Base-by-base conservation (phyloP, 2,329 filamentous ascomycete species). In the Curvularia lunata region DNA sequence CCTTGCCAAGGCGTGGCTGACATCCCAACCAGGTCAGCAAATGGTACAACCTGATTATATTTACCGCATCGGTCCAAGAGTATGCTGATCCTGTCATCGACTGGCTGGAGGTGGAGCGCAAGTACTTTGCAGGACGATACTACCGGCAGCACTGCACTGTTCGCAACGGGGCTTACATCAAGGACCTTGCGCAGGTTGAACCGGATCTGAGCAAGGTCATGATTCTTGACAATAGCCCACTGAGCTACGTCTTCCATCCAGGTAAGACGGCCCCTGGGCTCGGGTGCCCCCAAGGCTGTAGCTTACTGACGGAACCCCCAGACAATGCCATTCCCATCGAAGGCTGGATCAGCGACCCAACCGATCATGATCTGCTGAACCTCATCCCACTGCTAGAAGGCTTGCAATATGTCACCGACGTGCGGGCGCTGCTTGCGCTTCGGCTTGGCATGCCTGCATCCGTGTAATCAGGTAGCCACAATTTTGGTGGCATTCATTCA, bases 261-360 rank as follows among this genome's bases (percentile, higher is more conserved):
- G 94, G 95, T 95, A 81, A 74, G 85, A 75, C 48, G 34, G 10
- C 9, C 28, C 34, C 23, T 30, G 5, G 12, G 49, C 40, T 37
- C 49, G 12, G 19, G 18, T 47, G 34, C 38, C 42, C 46, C 40
- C 48, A 52, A 21, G 13, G 42, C 48, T 49, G 38, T 53, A 42
- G 18, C 48, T 47, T 30, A 53, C 66, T 72, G 51, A 69, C 40
- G 37, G 45, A 45, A 18, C 10, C 30, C 48, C 58, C 72, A 99
- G 95, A 99, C 78, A 99, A 99, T 80, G 95, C 95, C 49, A 97
- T 99, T 71, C 95, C 95, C 3, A 98, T 99, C 74, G 94, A 98
- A 81, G 95, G 95, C 73, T 99, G 95, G 95, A 98, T 99, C 80
- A 97, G 89, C 77, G 95, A 99, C 79, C 95, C 95, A 21, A 98